These are phyloP conservation scores for Crithidia acanthocephali DNA, from an alignment of 208 protist genomes.

Conservation along the genomic window DNA sequence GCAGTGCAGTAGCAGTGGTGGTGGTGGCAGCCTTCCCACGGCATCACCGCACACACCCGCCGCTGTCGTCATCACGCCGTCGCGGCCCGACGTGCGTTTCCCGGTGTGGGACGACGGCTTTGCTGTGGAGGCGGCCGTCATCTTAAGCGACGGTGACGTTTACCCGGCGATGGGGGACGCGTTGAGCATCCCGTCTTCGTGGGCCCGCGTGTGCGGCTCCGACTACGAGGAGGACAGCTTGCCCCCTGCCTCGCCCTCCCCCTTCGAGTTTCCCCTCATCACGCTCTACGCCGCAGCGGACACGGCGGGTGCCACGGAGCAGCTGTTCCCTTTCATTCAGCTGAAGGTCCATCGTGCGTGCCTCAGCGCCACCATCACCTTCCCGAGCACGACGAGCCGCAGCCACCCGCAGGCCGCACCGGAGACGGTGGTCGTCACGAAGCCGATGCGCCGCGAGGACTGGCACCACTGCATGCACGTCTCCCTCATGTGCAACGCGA, in stretches of 20 bases:
- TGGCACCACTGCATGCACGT: slow-evolving; percentile 50
- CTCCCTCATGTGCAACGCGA: slow-evolving; percentile 30
- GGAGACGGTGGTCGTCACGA: slow-evolving; percentile 8
- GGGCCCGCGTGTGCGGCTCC: slow-evolving; percentile 9
- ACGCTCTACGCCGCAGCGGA: slow-evolving; percentile 22
- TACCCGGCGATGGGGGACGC: slow-evolving; percentile 35
- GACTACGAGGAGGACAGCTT: slow-evolving; percentile 18
- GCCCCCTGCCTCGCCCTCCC: slow-evolving; percentile 4
- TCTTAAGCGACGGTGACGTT: slow-evolving; percentile 34
- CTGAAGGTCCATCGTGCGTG: slow-evolving; percentile 25
- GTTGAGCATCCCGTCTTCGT: slow-evolving; percentile 29
- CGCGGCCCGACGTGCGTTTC: slow-evolving; percentile 22
- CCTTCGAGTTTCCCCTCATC: slow-evolving; percentile 31
- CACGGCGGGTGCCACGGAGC: not conserved
- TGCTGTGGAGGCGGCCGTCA: slow-evolving; percentile 35
- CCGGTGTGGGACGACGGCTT: slow-evolving; percentile 46
- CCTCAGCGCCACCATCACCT: slow-evolving; percentile 19
- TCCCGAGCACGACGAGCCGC: not conserved
- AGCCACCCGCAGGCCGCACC: not conserved
- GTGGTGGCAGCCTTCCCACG: not conserved
- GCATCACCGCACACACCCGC: not conserved
- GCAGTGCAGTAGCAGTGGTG: not conserved
- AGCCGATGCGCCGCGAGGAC: slow-evolving; percentile 35
- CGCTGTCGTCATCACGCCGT: slow-evolving; percentile 23
- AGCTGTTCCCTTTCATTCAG: slow-evolving; percentile 32